Base-by-base conservation (phyloP, 345 rosid species). In the Lepidium didymum region DNA sequence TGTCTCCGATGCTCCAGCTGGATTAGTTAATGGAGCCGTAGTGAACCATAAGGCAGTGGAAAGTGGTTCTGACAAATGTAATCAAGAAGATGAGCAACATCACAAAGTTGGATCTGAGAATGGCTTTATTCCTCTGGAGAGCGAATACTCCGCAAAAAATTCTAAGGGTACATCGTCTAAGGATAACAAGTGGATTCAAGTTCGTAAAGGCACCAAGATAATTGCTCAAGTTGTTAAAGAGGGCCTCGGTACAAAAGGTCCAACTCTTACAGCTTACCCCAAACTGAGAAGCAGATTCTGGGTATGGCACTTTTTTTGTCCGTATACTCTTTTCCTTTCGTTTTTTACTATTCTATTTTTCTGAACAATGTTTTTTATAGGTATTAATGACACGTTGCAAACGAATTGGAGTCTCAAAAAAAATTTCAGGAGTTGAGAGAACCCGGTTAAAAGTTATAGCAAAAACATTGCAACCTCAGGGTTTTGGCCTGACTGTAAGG, bases 211-310 rank as follows among this genome's bases (percentile, higher is more conserved):
- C 49, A 90, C 96, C 81, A 93, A 90, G 70, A 82, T 93, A 56
- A 81, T 90, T 80, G 99, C 90, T 65, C 99, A 93, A 81, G 96
- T 93, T 70, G 95, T 90, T 78, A 93, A 90, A 82, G 99, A 93
- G 83, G 99, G 96, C 29, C 83, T 93, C 62, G 97, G 99, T 65
- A 82, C 96, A 29, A 93, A 90, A 79, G 88, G 96, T 74, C 99
- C 99, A 36, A 86, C 88, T 27, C 73, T 86, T 79, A 90, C 96
- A 62, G 87, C 97, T 62, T 85, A 87, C 82, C 99, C 99, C n/a
- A 84, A 81, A 78, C 71, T 93, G 67, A 83, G 80, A 84, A 87
- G 99, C 72, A 86, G 99, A 82, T 93, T 93, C 82, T 93, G 99
- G 96, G 99, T 93, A 81, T 65, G 79, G 3, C 72, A 46, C 23